Conservation (phyloP, 768 basidiomycete species). For the Steccherinum ochraceum region DNA sequence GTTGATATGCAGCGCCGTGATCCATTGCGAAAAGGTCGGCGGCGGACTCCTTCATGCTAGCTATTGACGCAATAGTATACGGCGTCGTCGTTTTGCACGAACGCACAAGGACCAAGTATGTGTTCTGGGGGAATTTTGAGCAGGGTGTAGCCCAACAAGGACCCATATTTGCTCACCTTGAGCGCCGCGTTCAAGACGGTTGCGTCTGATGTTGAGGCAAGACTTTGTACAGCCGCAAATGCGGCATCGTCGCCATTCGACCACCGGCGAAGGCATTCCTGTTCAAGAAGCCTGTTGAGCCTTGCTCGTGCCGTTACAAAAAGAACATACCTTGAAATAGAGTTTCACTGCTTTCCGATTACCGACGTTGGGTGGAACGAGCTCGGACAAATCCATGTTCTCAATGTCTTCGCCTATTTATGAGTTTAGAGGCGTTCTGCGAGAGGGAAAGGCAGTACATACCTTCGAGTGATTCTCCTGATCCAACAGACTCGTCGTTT, state of each 20-base stretch:
- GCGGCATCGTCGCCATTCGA: constrained; percentile 76
- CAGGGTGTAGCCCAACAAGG: neutral
- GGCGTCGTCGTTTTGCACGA: constrained; percentile 79
- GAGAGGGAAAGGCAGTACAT: constrained; percentile 92
- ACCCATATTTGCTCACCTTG: constrained; percentile 48
- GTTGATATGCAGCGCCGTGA: constrained; percentile 75
- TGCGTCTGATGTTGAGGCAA: constrained; percentile 73
- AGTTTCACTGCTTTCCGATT: constrained; percentile 80
- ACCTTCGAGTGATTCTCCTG: constrained; percentile 76
- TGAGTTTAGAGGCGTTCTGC: constrained; percentile 93
- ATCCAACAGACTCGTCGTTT: constrained; percentile 66
- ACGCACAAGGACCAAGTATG: constrained; percentile 83
- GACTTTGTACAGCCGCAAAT: constrained; percentile 76
- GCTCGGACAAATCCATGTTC: constrained; percentile 56
- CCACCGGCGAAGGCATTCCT: constrained; percentile 87
- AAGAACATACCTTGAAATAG: constrained; percentile 68
- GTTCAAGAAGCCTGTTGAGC: neutral
- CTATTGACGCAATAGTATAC: constrained; percentile 86
- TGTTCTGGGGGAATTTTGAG: constrained; percentile 43
- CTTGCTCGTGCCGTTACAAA: neutral
- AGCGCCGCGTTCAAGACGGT: constrained; percentile 79
- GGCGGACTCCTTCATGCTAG: constrained; percentile 96
- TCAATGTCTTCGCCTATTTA: constrained; percentile 38
- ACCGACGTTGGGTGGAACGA: constrained; percentile 82
- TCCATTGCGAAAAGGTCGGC: constrained; percentile 84